Evolutionary conservation across 345 rosid genomes (phyloP), one percentile per base, ranked within the genome.

Genomic region (Populus nigra): DNA sequence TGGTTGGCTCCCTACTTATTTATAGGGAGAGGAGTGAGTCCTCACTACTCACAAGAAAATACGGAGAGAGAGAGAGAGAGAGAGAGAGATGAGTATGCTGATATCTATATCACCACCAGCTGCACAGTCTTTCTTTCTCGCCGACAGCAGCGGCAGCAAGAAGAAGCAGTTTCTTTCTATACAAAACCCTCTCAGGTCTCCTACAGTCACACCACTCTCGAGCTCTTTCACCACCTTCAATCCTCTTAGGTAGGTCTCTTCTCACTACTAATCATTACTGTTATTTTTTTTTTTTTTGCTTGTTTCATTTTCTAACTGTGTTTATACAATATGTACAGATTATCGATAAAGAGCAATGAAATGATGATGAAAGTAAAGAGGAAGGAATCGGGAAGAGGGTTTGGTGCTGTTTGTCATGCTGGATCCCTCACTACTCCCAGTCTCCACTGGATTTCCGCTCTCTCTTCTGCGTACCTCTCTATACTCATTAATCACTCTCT

Each of bases 401-500:
- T 77, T 4, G 77, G 90, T 73, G 87, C 86, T 62, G 91, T 93
- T 62, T 93, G 96, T 74, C 87, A 77, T 66, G 90, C 96, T 50
- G 85, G 87, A 63, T 89, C 91, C 43, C 61, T 93, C 65, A 71
- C 88, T 33, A 71, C 79, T 29, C 83, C 65, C 39, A 92, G 82
- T 81, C 85, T 96, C 66, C 98, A 91, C 85, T 93, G 89, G 97
- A 83, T 96, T 84, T 89, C 96, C 18, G 55, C 89, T 16, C 57
- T 92, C 59, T 86, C 93, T 68, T 90, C 96, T 84, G 84, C 66
- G 99, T 72, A 77, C 74, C 72, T 71, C 38, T 15, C 55, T 68
- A 0, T 49, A 22, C 1, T 75, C 13, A 8, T 39, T 50, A n/a
- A 36, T 47, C 27, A 4, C 45, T n/a, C 29, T 63, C 25, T 17